Conservation (phyloP, 2,329 filamentous ascomycete species). For the Diaporthe citri region DNA sequence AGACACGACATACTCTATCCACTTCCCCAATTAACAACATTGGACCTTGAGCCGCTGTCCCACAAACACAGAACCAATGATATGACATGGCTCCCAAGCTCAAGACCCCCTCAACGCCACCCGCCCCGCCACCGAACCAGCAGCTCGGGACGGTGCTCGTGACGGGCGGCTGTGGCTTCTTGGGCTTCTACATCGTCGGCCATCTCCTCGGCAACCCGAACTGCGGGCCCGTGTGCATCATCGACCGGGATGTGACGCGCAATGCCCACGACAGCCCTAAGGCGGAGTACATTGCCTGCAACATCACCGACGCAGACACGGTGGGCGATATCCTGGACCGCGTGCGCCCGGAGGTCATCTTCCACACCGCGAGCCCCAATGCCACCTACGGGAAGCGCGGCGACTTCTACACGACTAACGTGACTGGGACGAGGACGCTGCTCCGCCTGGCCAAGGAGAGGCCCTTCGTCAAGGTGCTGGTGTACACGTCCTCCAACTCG, state of each 20-base stretch:
- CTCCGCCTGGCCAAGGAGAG: slow-evolving; percentile 44
- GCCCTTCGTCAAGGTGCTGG: slow-evolving; percentile 45
- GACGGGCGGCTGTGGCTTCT: slow-evolving; percentile 51
- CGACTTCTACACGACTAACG: slow-evolving; percentile 47
- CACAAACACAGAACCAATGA: not conserved
- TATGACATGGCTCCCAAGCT: slow-evolving; percentile 3
- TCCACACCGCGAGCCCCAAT: slow-evolving; percentile 50
- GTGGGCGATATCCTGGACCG: slow-evolving; percentile 43
- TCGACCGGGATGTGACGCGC: slow-evolving; percentile 45
- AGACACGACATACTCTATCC: not conserved
- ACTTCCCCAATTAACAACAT: not conserved
- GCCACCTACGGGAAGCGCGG: slow-evolving; percentile 42
- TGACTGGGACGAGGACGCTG: slow-evolving; percentile 49
- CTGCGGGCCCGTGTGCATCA: slow-evolving; percentile 44
- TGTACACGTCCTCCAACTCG: slow-evolving; percentile 50
- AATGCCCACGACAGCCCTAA: slow-evolving; percentile 44
- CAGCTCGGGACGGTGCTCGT: slow-evolving; percentile 44
- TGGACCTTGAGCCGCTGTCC: not conserved
- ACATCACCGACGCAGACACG: slow-evolving; percentile 44
- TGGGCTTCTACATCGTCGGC: slow-evolving; percentile 50
- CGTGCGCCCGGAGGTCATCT: slow-evolving; percentile 47
- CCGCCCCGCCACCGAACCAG: slow-evolving; percentile 4
- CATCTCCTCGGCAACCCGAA: slow-evolving; percentile 44
- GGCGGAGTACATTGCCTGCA: slow-evolving; percentile 46
- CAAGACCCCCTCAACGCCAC: not conserved